Evolutionary conservation across 306 rosid genomes (phyloP), one percentile per base, ranked within the genome.

Genomic region (Nissolia schottii): DNA sequence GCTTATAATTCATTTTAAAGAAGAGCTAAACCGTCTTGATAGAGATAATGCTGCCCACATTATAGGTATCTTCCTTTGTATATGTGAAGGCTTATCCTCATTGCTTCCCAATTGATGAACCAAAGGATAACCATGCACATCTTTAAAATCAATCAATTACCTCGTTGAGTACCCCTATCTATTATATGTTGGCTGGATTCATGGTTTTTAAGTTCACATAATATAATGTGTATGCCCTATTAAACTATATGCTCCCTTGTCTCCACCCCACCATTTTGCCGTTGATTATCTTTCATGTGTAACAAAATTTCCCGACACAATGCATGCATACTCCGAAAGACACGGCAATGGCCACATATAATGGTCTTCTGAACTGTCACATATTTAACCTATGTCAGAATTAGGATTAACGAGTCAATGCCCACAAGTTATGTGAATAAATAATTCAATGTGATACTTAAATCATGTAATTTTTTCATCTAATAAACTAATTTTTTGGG

Each of bases 301-400:
- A 56, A 32, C 88, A 65, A 43, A 35, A 63, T 61, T 70, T 14
- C 23, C 79, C 49, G 46, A 48, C 79, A 74, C 46, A 16, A 7
- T 70, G 68, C 81, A 62, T 81, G 75, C 79, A 43, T 35, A 65
- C 32, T 4, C 78, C 73, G 9, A 40, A 66, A 43, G 77, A 8
- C 32, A 3, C 75, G 83, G 64, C 8, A 61, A 56, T 48, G 27
- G 76, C 51, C 85, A 32, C 48, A n/a, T n/a, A n/a, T n/a, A n/a
- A n/a, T n/a, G n/a, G 74, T 70, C 37, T 46, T 49, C 15, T 57
- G 81, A 68, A 78, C 50, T 56, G 48, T 66, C 51, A 20, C 70
- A 53, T 62, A 32, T 68, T 28, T 16, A 22, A 23, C 55, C 9
- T 14, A 48, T 55, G n/a, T n/a, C n/a, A n/a, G n/a, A n/a, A 45